phyloP scores from a whole-genome alignment of 2,329 filamentous ascomycete genomes.

The Septoria linicola region DNA sequence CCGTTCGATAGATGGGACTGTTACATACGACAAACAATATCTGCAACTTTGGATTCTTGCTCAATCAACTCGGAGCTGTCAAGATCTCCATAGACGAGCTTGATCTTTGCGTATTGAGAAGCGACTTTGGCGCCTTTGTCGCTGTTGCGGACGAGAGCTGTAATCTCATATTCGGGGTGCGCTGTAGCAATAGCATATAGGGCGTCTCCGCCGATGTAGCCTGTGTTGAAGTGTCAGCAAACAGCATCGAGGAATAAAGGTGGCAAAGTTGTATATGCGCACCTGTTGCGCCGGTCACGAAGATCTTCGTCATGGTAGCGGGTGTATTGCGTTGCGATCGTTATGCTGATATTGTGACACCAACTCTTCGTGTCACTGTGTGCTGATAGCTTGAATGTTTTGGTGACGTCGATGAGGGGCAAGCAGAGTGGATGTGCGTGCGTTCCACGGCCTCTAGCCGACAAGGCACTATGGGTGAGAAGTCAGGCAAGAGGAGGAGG shows the following conservation, averaged over 20 bases:
- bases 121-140: conserved; percentile 50
- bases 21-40: conserved; percentile 50
- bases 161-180: conserved; percentile 52
- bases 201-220: conserved; percentile 48
- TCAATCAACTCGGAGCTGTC: conserved; percentile 48
- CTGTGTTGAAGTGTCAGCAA: conserved; percentile 1
- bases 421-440: too few relatives aligned
- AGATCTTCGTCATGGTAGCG: conserved; percentile 29
- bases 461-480: too few relatives aligned
- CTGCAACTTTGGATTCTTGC: conserved; percentile 47
- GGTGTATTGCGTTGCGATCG: background rate
- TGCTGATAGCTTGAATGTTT: too few relatives aligned
- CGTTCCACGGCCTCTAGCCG: too few relatives aligned
- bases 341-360: too few relatives aligned
- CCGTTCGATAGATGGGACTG: too few relatives aligned
- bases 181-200: conserved; percentile 45
- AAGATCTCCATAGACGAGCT: conserved; percentile 54
- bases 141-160: conserved; percentile 51
- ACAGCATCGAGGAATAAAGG: too few relatives aligned
- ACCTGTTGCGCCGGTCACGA: conserved; percentile 27
- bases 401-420: too few relatives aligned
- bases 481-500: too few relatives aligned
- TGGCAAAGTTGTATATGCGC: too few relatives aligned
- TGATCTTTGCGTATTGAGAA: conserved; percentile 48
- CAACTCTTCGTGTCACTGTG: too few relatives aligned